Conservation (phyloP, 1,284 basidiomycete species). For the Polyporus tsugae region DNA sequence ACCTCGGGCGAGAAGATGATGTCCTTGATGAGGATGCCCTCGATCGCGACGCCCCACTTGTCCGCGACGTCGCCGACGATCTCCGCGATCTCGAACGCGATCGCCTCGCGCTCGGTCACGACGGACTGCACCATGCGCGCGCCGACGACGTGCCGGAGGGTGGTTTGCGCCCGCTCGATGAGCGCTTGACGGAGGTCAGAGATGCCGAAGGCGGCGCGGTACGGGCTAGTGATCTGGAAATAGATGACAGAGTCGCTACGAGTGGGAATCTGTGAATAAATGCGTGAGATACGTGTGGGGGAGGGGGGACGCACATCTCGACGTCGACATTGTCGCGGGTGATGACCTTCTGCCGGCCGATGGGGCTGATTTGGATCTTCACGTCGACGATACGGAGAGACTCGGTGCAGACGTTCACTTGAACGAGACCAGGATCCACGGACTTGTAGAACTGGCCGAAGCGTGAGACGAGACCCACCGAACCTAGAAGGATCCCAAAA, state of each 20-base stretch:
- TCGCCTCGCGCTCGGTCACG: constrained; percentile 94
- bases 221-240: constrained; percentile 88
- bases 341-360: constrained; percentile 87
- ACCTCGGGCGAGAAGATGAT: constrained; percentile 94
- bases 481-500: constrained; percentile 53
- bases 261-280: constrained; percentile 22
- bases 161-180: constrained; percentile 94
- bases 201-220: constrained; percentile 94
- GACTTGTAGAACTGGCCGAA: constrained; percentile 96
- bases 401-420: constrained; percentile 95
- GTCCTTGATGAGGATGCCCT: constrained; percentile 94
- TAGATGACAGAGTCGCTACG: constrained; percentile 88
- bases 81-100: constrained; percentile 95
- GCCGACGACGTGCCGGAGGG: constrained; percentile 93
- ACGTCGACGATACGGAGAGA: constrained; percentile 87
- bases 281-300: neutral
- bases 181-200: constrained; percentile 88
- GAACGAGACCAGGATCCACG: constrained; percentile 91
- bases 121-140: constrained; percentile 86
- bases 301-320: constrained; percentile 64
- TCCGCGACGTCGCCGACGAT: constrained; percentile 90
- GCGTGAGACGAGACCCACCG: constrained; percentile 90
- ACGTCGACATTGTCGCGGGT: constrained; percentile 92
- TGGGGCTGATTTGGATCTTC: constrained; percentile 91
- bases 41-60: constrained; percentile 95